phyloP scores from a whole-genome alignment of 192 early-diverging fungal species.

The Paraglomus brasilianum region DNA sequence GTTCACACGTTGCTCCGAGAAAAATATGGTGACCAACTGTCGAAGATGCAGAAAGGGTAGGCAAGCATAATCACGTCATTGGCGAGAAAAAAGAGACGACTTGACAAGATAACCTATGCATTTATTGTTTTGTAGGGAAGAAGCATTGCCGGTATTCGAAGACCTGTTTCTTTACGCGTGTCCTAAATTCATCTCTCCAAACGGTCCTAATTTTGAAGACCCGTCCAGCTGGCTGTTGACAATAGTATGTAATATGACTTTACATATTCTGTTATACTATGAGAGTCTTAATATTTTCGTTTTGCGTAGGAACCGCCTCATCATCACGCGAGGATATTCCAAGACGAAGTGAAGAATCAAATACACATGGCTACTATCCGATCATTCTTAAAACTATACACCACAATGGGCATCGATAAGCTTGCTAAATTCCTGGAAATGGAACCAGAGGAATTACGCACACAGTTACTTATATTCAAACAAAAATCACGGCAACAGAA shows the following conservation, averaged over 20 bases:
- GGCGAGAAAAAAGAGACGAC: too few species aligned
- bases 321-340: constrained; percentile 85
- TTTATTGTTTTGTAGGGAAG: constrained; percentile 60
- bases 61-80: constrained; percentile 6
- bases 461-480: constrained; percentile 90
- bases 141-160: constrained; percentile 75
- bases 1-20: constrained; percentile 86
- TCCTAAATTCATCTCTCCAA: constrained; percentile 94
- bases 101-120: too few species aligned
- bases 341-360: constrained; percentile 84
- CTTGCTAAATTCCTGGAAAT: constrained; percentile 85
- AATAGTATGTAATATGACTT: constrained; percentile 3
- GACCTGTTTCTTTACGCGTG: constrained; percentile 90
- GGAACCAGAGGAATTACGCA: constrained; percentile 78
- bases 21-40: constrained; percentile 89
- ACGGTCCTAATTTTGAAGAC: constrained; percentile 81
- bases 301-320: constrained; percentile 59
- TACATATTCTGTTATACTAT: not conserved
- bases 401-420: constrained; percentile 85
- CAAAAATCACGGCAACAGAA: constrained; percentile 90
- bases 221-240: constrained; percentile 37
- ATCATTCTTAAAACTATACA: constrained; percentile 96
- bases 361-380: constrained; percentile 82
- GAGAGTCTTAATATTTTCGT: not conserved
- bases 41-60: constrained; percentile 80